Percentiles rank a stretch among this genome's conserved stretches.
Evolutionary conservation across 768 basidiomycete genomes (phyloP).

Genomic region (Phaeolepiota aurea): DNA sequence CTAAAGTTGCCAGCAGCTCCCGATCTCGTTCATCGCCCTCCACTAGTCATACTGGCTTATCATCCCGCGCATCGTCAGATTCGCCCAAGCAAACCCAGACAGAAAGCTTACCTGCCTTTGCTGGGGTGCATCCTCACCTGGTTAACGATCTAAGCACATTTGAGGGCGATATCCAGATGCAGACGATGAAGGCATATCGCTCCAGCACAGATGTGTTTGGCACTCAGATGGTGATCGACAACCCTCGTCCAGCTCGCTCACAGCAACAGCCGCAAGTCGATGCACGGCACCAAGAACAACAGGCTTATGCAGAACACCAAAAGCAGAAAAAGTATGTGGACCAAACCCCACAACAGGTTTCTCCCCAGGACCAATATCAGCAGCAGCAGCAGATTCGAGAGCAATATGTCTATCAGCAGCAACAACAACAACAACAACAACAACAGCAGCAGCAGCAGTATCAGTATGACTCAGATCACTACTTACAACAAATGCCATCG

Average conservation of each 20-base stretch:
- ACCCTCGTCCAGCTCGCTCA: not conserved
- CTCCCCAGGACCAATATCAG: constrained; percentile 10
- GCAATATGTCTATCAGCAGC: constrained; percentile 8
- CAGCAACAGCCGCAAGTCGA: constrained; percentile 5
- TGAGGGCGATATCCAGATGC: constrained; percentile 42
- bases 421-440: constrained; percentile 12
- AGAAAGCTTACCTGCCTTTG: constrained; percentile 30
- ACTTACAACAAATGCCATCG: not conserved
- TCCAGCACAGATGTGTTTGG: constrained; percentile 26
- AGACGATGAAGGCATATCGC: constrained; percentile 38
- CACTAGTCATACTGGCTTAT: constrained; percentile 6
- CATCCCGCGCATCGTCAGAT: constrained; percentile 19
- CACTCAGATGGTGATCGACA: constrained; percentile 18
- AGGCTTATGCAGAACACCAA: constrained; percentile 12
- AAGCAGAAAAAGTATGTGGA: constrained; percentile 16
- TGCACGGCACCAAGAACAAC: constrained; percentile 10
- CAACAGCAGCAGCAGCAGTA: constrained; percentile 13
- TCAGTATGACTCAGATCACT: not conserved
- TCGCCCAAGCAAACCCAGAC: constrained; percentile 20
- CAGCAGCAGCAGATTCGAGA: constrained; percentile 9
- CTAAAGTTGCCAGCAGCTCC: constrained; percentile 29
- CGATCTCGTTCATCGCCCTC: not conserved
- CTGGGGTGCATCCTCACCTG: constrained; percentile 45
- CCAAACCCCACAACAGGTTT: constrained; percentile 13
- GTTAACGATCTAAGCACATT: constrained; percentile 49